These are phyloP conservation scores for Closterium sp. DNA, from an alignment of 139 green algal genomes.

Conservation along the genomic window DNA sequence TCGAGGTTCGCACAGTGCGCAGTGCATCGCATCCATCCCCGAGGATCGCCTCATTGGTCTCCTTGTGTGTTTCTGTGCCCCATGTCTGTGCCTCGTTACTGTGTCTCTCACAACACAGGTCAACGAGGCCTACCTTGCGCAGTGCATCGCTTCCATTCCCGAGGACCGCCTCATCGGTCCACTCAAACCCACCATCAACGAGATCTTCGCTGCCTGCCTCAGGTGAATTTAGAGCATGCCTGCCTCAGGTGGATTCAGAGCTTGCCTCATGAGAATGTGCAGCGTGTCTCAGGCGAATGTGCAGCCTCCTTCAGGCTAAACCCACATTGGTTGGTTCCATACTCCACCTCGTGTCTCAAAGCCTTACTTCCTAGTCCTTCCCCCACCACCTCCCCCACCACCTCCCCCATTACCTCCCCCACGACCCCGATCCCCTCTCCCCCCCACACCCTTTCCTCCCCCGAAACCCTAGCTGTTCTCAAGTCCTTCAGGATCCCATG, in stretches of 20 bases:
- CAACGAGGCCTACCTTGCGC: background rate
- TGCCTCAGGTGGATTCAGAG: background rate
- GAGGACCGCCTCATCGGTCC: constrained; percentile 32
- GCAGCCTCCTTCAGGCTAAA: too few species aligned
- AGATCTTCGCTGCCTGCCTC: constrained; percentile 39
- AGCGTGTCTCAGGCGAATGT: background rate
- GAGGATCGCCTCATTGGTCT: constrained; percentile 29
- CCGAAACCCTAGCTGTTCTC: too few species aligned
- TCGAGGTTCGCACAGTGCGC: constrained; percentile 26
- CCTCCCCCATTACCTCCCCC: too few species aligned
- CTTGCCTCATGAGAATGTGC: background rate
- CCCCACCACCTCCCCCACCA: background rate
- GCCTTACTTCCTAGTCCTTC: too few species aligned
- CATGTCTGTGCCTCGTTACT: too few species aligned
- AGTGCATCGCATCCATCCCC: constrained; percentile 21
- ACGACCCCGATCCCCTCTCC: too few species aligned
- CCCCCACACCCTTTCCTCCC: too few species aligned
- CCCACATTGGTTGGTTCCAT: too few species aligned
- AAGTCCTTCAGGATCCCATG: too few species aligned
- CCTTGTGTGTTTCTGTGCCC: background rate
- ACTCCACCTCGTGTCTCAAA: too few species aligned
- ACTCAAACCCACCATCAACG: constrained; percentile 37
- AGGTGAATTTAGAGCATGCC: constrained; percentile 4
- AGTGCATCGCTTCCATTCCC: constrained; percentile 27
- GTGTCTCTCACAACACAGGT: too few species aligned